phyloP scores from a whole-genome alignment of 75 land plant species.

The Picea glauca region DNA sequence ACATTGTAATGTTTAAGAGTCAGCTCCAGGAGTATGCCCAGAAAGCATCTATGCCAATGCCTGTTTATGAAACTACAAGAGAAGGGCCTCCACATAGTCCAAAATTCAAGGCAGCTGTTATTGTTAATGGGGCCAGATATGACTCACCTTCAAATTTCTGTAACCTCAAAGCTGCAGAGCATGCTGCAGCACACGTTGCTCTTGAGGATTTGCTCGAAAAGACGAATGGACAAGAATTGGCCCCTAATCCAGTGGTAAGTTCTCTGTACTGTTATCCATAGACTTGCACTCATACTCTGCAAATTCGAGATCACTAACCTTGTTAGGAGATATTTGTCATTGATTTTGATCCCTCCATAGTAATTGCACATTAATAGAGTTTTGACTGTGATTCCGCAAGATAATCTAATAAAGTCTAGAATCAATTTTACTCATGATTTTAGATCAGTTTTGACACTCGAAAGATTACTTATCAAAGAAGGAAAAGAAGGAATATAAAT shows the following conservation, averaged over 20 bases:
- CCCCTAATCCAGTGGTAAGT: constrained; percentile 65
- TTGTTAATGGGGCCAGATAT: constrained; percentile 20
- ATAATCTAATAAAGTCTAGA: not conserved
- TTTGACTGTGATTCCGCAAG: not conserved
- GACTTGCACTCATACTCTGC: not conserved
- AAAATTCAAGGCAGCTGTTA: constrained; percentile 27
- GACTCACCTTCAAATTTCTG: constrained; percentile 26
- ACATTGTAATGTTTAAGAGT: constrained; percentile 34
- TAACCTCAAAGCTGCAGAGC: constrained; percentile 35
- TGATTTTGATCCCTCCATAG: not conserved
- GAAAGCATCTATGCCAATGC: constrained; percentile 26
- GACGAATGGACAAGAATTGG: constrained; percentile 6
- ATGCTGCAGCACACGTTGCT: constrained; percentile 38
- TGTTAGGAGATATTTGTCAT: not conserved
- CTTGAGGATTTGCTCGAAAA: constrained; percentile 16
- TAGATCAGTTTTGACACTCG: not conserved
- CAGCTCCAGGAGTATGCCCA: constrained; percentile 43
- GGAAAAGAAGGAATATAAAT: not conserved
- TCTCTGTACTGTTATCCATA: not conserved
- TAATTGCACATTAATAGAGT: not conserved
- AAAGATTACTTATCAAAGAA: not conserved
- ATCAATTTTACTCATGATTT: not conserved
- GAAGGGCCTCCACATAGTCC: constrained; percentile 43
- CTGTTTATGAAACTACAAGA: constrained; percentile 21
- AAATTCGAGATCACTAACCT: not conserved